Evolutionary conservation across 2,329 filamentous ascomycete species (phyloP).

Genomic region (Apiospora aurea): DNA sequence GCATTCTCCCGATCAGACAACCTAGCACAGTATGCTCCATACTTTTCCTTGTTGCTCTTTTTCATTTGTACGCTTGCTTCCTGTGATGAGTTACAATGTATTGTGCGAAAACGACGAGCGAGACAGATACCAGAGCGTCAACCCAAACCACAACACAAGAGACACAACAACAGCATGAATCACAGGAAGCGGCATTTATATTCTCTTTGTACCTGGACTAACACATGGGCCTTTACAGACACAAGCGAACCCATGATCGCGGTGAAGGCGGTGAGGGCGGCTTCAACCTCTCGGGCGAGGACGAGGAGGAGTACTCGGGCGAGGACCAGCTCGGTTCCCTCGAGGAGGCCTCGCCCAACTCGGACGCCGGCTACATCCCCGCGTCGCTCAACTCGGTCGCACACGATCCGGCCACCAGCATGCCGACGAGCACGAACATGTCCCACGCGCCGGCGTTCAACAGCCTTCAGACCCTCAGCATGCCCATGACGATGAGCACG

Average conservation of each 20-base stretch:
- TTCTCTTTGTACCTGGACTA: slow-evolving; percentile 38
- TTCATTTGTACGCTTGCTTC: slow-evolving; percentile 44
- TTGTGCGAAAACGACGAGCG: slow-evolving; percentile 41
- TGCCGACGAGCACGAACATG: slow-evolving; percentile 33
- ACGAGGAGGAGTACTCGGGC: slow-evolving; percentile 82
- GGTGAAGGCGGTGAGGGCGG: slow-evolving; percentile 65
- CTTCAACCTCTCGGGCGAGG: slow-evolving; percentile 77
- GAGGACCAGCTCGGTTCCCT: slow-evolving; percentile 84
- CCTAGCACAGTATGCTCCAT: slow-evolving; percentile 84
- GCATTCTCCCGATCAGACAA: slow-evolving; percentile 99
- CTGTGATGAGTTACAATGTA: slow-evolving; percentile 53
- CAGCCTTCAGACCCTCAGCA: slow-evolving; percentile 67
- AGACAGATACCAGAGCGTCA: slow-evolving; percentile 39
- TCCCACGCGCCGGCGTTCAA: slow-evolving; percentile 55
- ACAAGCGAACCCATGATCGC: slow-evolving; percentile 79
- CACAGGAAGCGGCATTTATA: slow-evolving; percentile 21
- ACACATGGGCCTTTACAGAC: slow-evolving; percentile 64
- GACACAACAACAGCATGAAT: slow-evolving; percentile 36
- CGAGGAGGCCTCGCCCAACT: slow-evolving; percentile 79
- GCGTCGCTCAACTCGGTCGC: slow-evolving; percentile 57
- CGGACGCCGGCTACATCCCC: slow-evolving; percentile 68
- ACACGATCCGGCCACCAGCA: slow-evolving; percentile 41
- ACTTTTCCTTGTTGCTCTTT: slow-evolving; percentile 47
- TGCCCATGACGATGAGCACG: slow-evolving; percentile 69
- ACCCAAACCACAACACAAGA: slow-evolving; percentile 45